Evolutionary conservation across 2,329 filamentous ascomycete species (phyloP), one percentile per base, ranked within the genome.

Genomic region (Pseudodiploospora longispora): DNA sequence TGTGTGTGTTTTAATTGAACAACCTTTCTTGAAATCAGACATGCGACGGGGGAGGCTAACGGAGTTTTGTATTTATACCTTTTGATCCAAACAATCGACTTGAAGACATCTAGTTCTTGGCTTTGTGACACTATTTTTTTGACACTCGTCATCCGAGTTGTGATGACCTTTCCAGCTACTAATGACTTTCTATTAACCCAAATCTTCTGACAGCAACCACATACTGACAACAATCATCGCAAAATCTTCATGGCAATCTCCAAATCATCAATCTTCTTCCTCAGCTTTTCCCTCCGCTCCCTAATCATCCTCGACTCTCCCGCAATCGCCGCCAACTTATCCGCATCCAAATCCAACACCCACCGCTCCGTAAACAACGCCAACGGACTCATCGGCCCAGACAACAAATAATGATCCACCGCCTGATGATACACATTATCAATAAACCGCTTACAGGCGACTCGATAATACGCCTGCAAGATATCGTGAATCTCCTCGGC

Each of bases 351-450:
- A 0, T 55, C 48, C 12, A 71, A 59, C 0, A 84, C 67, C 35
- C 74, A 73, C 0, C 67, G 56, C 0, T 76, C 66, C 0, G 66
- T 72, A 36, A 86, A 71, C 0, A 78, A 59, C 7, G 60, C 65
- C 2, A 83, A 60, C 0, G 80, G 80, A 5, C 74, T 74, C 0
- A 66, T 50, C 0, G 67, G 54, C 0, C 73, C 70, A 1, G 60
- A 61, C 0, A 84, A 59, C 0, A 86, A 65, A 47, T 68, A 68
- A 52, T 79, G 61, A 36, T 75, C 71, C 2, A 76, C 63, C 0
- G 70, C 76, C 49, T 85, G 81, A 48, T 73, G 71, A 53, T 69
- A 79, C 2, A 87, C 59, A 3, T 67, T 72, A 51, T 87, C 82
- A 2, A 83, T 70, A 46, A 87, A 83, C 0, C 80, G 72, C 53